Evolutionary conservation across 768 basidiomycete species (phyloP).

Genomic region (Trametopsis cervina): DNA sequence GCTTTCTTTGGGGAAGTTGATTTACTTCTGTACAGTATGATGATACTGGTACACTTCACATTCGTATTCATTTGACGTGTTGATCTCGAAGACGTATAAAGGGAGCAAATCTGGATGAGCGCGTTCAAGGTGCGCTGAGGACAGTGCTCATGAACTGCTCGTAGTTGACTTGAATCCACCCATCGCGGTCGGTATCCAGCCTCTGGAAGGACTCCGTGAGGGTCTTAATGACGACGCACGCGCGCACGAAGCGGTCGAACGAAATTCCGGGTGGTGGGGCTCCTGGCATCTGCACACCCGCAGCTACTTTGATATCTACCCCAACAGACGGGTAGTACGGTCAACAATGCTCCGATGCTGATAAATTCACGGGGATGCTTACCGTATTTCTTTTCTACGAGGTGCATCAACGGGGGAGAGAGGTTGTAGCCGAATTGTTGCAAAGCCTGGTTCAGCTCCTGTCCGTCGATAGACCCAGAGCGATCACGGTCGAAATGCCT

Average conservation of each 20-base stretch:
- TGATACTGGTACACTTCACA: no score
- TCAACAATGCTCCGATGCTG: conserved; percentile 6
- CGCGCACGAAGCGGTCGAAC: conserved; percentile 83
- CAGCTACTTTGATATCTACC: conserved; percentile 52
- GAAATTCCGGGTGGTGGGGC: conserved; percentile 51
- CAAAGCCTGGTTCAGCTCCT: conserved; percentile 64
- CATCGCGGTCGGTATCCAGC: conserved; percentile 54
- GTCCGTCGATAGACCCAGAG: conserved; percentile 69
- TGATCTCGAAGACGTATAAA: no score
- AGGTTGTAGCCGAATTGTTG: conserved; percentile 75
- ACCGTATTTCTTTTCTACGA: conserved; percentile 81
- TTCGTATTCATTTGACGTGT: no score
- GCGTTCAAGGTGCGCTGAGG: conserved; percentile 53
- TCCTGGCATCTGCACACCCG: conserved; percentile 24
- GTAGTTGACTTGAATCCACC: conserved; percentile 72
- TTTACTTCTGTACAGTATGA: no score
- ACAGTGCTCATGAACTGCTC: conserved; percentile 69
- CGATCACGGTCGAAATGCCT: conserved; percentile 79
- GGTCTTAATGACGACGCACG: conserved; percentile 78
- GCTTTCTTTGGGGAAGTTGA: no score
- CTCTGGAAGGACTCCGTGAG: conserved; percentile 63
- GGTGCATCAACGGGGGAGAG: conserved; percentile 52
- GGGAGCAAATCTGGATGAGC: no score
- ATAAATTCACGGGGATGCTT: conserved; percentile 17
- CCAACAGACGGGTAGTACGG: conserved; percentile 27